These are phyloP conservation scores for Rhodomyrtus psidioides DNA, from an alignment of 441 rosid genomes.

Conservation along the genomic window DNA sequence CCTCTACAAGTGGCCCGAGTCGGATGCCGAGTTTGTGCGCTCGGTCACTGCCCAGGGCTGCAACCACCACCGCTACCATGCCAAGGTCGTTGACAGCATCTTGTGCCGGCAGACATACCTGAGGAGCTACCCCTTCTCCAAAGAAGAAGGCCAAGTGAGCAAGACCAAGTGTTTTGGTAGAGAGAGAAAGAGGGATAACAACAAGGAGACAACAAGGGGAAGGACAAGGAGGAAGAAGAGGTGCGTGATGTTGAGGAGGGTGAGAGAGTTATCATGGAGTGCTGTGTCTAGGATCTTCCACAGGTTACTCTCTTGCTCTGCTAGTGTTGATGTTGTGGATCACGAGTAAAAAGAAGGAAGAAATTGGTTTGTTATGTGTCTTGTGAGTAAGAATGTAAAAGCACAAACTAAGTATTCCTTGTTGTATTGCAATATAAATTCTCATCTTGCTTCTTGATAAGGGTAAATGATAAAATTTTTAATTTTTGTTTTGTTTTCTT, in stretches of 20 bases:
- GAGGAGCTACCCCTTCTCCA: constrained; percentile 80
- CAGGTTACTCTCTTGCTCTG: constrained; percentile 62
- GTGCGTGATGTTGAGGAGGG: constrained; percentile 45
- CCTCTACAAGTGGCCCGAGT: constrained; percentile 93
- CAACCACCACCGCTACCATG: constrained; percentile 15
- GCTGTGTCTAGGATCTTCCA: constrained; percentile 56
- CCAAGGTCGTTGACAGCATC: constrained; percentile 73
- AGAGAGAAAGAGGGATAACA: constrained; percentile 17
- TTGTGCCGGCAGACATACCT: constrained; percentile 88
- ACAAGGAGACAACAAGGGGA: constrained; percentile 17
- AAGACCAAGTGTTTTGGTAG: constrained; percentile 36
- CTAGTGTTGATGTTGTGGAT: constrained; percentile 68
- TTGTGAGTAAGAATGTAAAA: neutral
- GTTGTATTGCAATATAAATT: neutral
- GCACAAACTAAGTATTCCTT: too few relatives aligned
- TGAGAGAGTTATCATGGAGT: constrained; percentile 45
- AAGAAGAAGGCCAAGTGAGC: constrained; percentile 38
- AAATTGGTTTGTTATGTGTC: neutral
- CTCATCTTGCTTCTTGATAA: neutral
- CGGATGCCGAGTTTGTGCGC: constrained; percentile 75
- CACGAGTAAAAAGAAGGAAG: neutral
- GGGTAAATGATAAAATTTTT: neutral
- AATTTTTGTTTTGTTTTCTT: neutral
- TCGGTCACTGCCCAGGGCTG: constrained; percentile 21
- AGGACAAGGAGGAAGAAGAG: constrained; percentile 12